A percentile compares a stretch with the other conserved stretches of the same genome.
Conservation (phyloP, 1,284 basidiomycete species). For the Moesziomyces antarcticus region DNA sequence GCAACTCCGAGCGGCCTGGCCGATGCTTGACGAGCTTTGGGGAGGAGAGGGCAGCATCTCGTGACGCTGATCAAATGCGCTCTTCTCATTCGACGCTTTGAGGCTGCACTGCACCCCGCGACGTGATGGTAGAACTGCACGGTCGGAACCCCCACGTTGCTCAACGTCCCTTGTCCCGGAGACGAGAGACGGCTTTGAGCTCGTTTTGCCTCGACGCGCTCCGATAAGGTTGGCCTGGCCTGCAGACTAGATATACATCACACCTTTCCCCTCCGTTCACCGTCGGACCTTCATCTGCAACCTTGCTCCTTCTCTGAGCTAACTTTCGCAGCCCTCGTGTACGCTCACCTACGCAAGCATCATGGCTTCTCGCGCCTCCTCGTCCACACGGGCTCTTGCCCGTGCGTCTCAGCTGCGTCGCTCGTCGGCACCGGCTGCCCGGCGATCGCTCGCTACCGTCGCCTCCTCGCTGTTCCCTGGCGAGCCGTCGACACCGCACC, state of each 20-base stretch:
- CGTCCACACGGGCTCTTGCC: slow-evolving; percentile 12
- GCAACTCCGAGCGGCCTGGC: neutral
- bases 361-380: slow-evolving; percentile 21
- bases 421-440: slow-evolving; percentile 11
- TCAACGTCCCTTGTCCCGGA: no score
- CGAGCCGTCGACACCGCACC: slow-evolving; percentile 57
- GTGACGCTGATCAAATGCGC: neutral
- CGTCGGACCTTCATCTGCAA: neutral
- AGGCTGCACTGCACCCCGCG: neutral
- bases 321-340: neutral
- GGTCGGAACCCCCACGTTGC: no score
- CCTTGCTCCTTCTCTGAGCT: neutral
- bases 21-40: no score
- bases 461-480: slow-evolving; percentile 53
- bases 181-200: neutral
- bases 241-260: neutral
- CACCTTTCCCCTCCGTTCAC: neutral
- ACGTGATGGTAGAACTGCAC: neutral
- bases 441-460: slow-evolving; percentile 36
- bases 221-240: neutral
- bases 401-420: slow-evolving; percentile 7
- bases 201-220: neutral
- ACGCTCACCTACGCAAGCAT: slow-evolving; percentile 4
- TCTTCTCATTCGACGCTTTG: neutral
- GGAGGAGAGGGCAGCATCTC: neutral